phyloP scores from a whole-genome alignment of 2,329 filamentous ascomycete species.

The Reticulascus tulasneorum region DNA sequence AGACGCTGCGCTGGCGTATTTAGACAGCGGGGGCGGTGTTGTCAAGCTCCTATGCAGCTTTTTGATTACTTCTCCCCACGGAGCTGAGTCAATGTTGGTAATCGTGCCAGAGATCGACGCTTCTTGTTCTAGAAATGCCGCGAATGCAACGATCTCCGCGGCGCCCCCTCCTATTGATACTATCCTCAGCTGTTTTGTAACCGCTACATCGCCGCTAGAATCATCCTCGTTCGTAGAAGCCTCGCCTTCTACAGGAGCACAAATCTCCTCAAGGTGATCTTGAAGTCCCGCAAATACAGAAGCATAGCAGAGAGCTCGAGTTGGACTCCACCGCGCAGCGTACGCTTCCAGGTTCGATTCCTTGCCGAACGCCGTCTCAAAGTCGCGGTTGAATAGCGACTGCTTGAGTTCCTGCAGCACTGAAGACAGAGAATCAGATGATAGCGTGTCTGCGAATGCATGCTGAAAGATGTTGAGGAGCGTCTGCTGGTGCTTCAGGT shows the following conservation, averaged over 20 bases:
- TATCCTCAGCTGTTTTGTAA: slow-evolving; percentile 27
- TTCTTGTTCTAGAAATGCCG: slow-evolving; percentile 32
- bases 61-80: slow-evolving; percentile 64
- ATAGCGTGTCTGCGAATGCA: slow-evolving; percentile 53
- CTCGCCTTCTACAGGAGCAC: not conserved
- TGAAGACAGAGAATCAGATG: slow-evolving; percentile 41
- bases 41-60: slow-evolving; percentile 56
- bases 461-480: slow-evolving; percentile 70
- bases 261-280: slow-evolving; percentile 26
- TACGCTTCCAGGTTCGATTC: slow-evolving; percentile 75
- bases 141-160: slow-evolving; percentile 57
- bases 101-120: slow-evolving; percentile 34
- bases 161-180: slow-evolving; percentile 54
- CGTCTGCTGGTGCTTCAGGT: slow-evolving; percentile 52
- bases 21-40: slow-evolving; percentile 44
- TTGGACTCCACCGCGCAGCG: slow-evolving; percentile 85
- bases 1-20: slow-evolving; percentile 46
- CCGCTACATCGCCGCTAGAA: slow-evolving; percentile 2
- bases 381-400: slow-evolving; percentile 83
- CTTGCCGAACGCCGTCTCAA: slow-evolving; percentile 71
- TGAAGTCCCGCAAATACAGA: slow-evolving; percentile 41
- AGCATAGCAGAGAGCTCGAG: slow-evolving; percentile 78
- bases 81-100: slow-evolving; percentile 74
- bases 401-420: slow-evolving; percentile 79
- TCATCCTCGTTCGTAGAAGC: slow-evolving; percentile 1